These are phyloP conservation scores for Pulchroboletus neoregius DNA, from an alignment of 1,284 basidiomycete species.

Conservation along the genomic window DNA sequence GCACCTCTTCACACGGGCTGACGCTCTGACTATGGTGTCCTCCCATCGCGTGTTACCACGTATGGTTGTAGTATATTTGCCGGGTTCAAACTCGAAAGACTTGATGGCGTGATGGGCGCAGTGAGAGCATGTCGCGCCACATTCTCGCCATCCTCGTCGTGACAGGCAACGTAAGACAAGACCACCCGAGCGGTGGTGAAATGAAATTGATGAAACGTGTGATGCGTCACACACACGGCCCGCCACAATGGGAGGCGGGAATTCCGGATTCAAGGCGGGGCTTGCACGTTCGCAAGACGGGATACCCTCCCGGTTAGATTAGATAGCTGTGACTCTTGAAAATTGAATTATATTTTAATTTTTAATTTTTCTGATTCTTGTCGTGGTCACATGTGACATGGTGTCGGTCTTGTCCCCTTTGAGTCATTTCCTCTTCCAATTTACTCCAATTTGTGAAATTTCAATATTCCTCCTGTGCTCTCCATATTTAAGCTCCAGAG, in stretches of 20 bases:
- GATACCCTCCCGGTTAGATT: too few species aligned
- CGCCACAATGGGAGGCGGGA: not conserved
- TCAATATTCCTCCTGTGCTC: slow-evolving; percentile 37
- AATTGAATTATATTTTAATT: not conserved
- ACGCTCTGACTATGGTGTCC: too few species aligned
- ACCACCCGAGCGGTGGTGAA: not conserved
- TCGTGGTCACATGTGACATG: slow-evolving; percentile 28
- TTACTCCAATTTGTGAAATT: slow-evolving; percentile 33
- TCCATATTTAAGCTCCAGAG: slow-evolving; percentile 33
- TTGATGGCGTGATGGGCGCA: slow-evolving; percentile 14
- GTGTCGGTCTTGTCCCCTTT: slow-evolving; percentile 27
- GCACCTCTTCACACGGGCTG: slow-evolving; percentile 16
- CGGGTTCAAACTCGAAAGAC: too few species aligned
- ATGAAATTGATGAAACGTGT: slow-evolving; percentile 13
- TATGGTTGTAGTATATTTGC: too few species aligned
- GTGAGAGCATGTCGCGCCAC: slow-evolving; percentile 9
- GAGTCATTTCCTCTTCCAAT: slow-evolving; percentile 35
- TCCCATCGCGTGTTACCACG: too few species aligned
- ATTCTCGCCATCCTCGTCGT: slow-evolving; percentile 12
- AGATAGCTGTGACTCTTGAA: not conserved
- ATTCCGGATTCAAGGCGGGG: too few species aligned
- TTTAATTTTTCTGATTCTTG: not conserved
- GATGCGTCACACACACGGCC: not conserved
- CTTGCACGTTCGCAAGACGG: slow-evolving; percentile 8
- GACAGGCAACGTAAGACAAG: not conserved